Evolutionary conservation across 129 eudicot genomes (phyloP), one percentile per base, ranked within the genome.

Genomic region (Arctium minus): DNA sequence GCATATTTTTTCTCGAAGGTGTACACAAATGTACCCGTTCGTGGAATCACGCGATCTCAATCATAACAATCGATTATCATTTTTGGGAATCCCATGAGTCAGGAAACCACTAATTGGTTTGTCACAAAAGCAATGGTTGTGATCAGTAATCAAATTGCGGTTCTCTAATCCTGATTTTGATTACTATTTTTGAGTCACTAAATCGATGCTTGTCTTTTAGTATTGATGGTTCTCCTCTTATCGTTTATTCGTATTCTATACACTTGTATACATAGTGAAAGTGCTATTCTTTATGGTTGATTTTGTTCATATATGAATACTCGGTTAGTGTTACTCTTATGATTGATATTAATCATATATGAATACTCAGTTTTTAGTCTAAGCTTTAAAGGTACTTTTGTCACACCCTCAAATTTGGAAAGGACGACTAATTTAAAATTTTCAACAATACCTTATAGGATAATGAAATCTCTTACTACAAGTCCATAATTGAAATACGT

Each of bases 21-120:
- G 86, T 83, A 83, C 86, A 72, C 22, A 72, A 4, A 29, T 72
- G 86, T 83, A 83, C 86, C 36, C 12, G 50, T 78, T 72, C 73
- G 60, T 65, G 29, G 50, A 82, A 72, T 60, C 48, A 56, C 37
- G 27, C 78, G n/a, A 56, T 83, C 22, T 9, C 62, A 70, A 70
- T 46, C 18, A 70, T 71, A 38, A 32, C 32, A 46, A 33, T 70
- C 70, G 29, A 38, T 40, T 8, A 78, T 35, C 12, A 65, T 65
- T 67, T 60, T 38, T 5, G 5, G 78, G 82, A 76, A 76, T 83
- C 82, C 62, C 67, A 37, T 78, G 86, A 83, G 68, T 83, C 86
- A 83, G 36, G 73, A 83, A 71, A 77, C 79, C 86, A 83, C 82
- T 83, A 83, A 50, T 29, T 56, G 32, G 73, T 77, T 70, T 74